Base-by-base conservation (phyloP, 2,329 filamentous ascomycete species). In the Akanthomyces dipterigenus region DNA sequence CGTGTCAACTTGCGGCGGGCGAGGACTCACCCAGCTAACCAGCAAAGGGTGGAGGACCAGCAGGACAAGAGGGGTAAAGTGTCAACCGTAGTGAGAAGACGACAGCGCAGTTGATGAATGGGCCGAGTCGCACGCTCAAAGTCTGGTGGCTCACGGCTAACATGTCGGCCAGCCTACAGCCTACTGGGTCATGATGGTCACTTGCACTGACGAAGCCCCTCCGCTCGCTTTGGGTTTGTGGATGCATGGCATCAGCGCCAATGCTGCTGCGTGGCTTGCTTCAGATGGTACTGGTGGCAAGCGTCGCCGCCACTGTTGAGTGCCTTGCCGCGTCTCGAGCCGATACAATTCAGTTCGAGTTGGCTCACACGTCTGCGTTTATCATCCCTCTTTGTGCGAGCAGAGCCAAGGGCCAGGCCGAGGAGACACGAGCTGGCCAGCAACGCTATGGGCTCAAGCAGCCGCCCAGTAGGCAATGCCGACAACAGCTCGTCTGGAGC, bases 1-100 rank as follows among this genome's bases (percentile, higher is more conserved):
- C 54, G 28, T 56, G 54, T 56, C 54, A 56, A 46, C 54, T 56
- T 56, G 50, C 36, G 14, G 36, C 14, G 40, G 54, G 42, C 42
- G 54, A 26, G 34, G 50, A 12, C 28, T 46, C 28, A 24, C 18
- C 28, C 5, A 56, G 42, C 54, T 18, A 34, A 24, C 22, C 3
- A 12, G 18, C 14, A 12, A 28, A 24, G 5, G 22, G 54, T 56
- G 54, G 54, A 46, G 54, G 22, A 28, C 6, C 22, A 9, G 24
- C 28, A 56, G 42, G 54, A 36, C n/a, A n/a, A n/a, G n/a, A n/a
- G n/a, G n/a, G n/a, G n/a, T n/a, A n/a, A n/a, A n/a, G n/a, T n/a
- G n/a, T n/a, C n/a, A n/a, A n/a, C n/a, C n/a, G 54, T n/a, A 56
- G 14, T 16, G 42, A 56, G 54, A 14, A 55, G 22, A 22, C 28